A percentile compares a stretch with the other conserved stretches of the same genome.
Conservation (phyloP, 225 moss, liverwort and hornwort species). For the Thuidium tamariscinum region DNA sequence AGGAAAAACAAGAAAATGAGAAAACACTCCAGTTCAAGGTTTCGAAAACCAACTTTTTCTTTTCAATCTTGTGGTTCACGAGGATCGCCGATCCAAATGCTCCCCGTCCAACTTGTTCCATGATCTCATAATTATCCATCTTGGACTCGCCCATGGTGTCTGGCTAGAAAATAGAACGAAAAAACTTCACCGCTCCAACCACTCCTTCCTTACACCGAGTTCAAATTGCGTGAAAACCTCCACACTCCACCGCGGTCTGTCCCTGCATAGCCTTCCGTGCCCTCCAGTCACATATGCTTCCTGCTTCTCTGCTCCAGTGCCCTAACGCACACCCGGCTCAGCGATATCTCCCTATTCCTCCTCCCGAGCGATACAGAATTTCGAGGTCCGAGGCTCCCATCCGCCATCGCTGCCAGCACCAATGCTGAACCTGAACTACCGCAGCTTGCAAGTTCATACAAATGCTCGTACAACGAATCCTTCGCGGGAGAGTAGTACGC, state of each 20-base stretch:
- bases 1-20: background rate
- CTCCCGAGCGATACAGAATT: background rate
- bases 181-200: background rate
- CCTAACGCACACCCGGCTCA: background rate
- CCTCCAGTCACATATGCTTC: background rate
- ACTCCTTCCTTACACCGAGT: background rate
- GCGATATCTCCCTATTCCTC: background rate
- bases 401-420: background rate
- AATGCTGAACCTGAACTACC: background rate
- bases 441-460: background rate
- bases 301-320: background rate
- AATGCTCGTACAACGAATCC: background rate
- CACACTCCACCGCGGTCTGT: background rate
- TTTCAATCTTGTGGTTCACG: constrained; percentile 90
- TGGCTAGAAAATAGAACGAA: background rate
- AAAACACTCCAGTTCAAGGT: background rate
- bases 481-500: background rate
- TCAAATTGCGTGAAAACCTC: background rate
- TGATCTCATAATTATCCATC: constrained; percentile 99
- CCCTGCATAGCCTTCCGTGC: background rate
- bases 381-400: background rate
- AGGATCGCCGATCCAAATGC: constrained; percentile 99
- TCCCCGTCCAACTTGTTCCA: constrained; percentile 99
- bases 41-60: constrained; percentile 68
- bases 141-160: constrained; percentile 58